A percentile compares a stretch with the other conserved stretches of the same genome.
phyloP scores from a whole-genome alignment of 441 rosid genomes.

The Rhodomyrtus psidioides region DNA sequence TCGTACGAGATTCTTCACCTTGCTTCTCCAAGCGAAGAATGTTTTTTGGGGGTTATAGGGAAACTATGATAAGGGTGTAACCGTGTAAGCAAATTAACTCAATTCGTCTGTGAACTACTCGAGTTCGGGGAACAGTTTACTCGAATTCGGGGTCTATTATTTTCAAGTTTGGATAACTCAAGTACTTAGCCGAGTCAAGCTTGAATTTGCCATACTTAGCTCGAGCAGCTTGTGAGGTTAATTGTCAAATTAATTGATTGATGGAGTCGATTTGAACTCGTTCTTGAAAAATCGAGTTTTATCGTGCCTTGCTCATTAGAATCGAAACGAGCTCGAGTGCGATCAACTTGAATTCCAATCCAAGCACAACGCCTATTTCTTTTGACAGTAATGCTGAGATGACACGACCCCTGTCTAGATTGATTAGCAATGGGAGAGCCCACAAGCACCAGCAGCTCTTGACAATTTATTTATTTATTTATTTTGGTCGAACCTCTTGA shows the following conservation, averaged over 20 bases:
- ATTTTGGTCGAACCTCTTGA: background rate
- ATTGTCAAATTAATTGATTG: background rate
- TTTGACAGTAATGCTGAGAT: background rate
- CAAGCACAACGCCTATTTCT: background rate
- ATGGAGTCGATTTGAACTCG: background rate
- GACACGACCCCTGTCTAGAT: background rate
- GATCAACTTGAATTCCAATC: background rate
- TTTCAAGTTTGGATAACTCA: background rate
- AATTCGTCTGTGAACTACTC: background rate
- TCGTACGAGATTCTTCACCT: too few species aligned
- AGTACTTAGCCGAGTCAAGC: background rate
- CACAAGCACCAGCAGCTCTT: background rate
- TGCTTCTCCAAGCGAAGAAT: too few species aligned
- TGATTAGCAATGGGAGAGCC: background rate
- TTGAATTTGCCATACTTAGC: background rate
- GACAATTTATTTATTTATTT: background rate
- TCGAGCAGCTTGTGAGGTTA: background rate
- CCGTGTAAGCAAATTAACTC: too few species aligned
- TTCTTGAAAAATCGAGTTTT: background rate
- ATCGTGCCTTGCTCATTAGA: background rate
- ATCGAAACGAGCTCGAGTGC: background rate
- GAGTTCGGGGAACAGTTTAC: background rate
- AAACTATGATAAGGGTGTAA: too few species aligned
- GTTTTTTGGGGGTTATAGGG: too few species aligned
- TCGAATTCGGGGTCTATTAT: background rate